Percentiles rank a stretch among this genome's conserved stretches.
These are phyloP conservation scores for Diaporthe sp. DNA, from an alignment of 2,329 filamentous ascomycete species.

Conservation along the genomic window DNA sequence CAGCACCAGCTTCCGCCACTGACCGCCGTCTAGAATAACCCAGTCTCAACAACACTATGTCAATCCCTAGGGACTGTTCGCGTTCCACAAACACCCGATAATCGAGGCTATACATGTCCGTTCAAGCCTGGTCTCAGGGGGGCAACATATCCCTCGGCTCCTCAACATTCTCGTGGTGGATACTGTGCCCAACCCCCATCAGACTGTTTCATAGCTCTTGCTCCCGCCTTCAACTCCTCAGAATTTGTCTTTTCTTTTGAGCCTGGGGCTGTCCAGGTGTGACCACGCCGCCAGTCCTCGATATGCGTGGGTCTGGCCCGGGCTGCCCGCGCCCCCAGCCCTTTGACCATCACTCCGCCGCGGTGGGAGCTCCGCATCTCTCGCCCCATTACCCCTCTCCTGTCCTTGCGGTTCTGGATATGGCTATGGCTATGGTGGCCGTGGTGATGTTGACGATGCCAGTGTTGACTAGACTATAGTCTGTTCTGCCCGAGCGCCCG, in stretches of 20 bases:
- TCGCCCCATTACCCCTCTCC: neutral
- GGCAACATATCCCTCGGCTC: no score
- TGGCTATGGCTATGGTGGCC: neutral
- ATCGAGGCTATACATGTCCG: neutral
- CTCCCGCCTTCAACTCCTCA: neutral
- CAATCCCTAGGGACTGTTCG: neutral
- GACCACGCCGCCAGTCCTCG: neutral
- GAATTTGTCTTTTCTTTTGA: no score
- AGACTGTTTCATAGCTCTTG: neutral
- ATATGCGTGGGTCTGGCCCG: neutral
- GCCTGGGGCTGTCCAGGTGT: neutral
- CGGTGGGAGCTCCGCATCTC: neutral
- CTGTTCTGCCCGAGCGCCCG: neutral
- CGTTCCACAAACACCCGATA: neutral
- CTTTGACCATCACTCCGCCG: neutral
- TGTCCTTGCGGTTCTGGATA: neutral
- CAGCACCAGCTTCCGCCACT: neutral
- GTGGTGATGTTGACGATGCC: neutral
- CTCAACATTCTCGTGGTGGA: neutral
- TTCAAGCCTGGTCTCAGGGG: neutral
- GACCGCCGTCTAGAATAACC: neutral
- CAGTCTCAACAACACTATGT: neutral
- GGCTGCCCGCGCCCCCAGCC: neutral
- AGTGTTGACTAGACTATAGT: neutral
- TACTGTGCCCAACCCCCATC: neutral